Evolutionary conservation across 768 basidiomycete genomes (phyloP).

Genomic region (Mycena alexandri): DNA sequence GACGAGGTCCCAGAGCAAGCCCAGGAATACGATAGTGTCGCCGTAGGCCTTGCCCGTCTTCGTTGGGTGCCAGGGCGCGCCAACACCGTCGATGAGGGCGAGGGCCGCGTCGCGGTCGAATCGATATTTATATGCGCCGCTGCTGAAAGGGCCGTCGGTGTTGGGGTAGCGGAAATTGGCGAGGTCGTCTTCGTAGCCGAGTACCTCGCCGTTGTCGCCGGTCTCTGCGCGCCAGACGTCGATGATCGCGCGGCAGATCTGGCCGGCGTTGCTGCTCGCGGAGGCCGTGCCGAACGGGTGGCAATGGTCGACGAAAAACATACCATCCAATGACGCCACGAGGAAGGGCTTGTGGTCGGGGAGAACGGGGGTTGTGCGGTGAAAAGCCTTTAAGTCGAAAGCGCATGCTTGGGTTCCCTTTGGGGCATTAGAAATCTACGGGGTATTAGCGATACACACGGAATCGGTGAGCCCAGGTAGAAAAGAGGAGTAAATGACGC

Average conservation of each 20-base stretch:
- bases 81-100: background rate
- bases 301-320: constrained; percentile 39
- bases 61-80: constrained; percentile 3
- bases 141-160: constrained; percentile 13
- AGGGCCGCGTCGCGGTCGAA: background rate
- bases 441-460: no score
- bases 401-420: constrained; percentile 36
- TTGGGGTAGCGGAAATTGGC: constrained; percentile 22
- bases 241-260: constrained; percentile 26
- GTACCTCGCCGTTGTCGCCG: background rate
- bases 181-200: constrained; percentile 36
- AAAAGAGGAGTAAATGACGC: no score
- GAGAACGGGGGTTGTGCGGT: constrained; percentile 9
- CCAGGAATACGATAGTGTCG: constrained; percentile 38
- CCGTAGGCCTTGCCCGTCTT: constrained; percentile 39
- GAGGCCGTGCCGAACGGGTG: constrained; percentile 35
- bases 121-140: background rate
- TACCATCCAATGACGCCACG: constrained; percentile 21
- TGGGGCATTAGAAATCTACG: constrained; percentile 39
- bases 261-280: constrained; percentile 39
- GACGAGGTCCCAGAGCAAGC: constrained; percentile 49
- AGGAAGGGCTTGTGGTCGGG: constrained; percentile 36
- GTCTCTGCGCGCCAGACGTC: constrained; percentile 19
- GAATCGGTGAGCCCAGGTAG: no score
- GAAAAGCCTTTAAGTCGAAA: constrained; percentile 35